phyloP scores from a whole-genome alignment of 2,329 filamentous ascomycete genomes.

The Talaromyces rugulosus region DNA sequence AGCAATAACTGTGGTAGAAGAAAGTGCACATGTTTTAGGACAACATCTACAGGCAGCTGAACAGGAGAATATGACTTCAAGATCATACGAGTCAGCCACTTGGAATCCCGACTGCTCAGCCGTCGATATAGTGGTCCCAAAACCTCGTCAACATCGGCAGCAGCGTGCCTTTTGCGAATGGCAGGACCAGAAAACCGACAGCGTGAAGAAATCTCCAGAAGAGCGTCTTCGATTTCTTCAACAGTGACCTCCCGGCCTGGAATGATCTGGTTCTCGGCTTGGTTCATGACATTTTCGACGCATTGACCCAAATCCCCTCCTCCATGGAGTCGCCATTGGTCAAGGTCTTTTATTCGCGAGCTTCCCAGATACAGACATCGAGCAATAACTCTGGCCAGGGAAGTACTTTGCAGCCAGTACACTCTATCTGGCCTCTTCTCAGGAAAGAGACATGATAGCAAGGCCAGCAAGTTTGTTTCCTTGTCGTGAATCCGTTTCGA shows the following conservation, averaged over 20 bases:
- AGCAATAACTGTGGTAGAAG: constrained; percentile 65
- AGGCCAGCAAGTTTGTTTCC: constrained; percentile 55
- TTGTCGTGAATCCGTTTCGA: constrained; percentile 54
- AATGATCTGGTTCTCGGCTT: constrained; percentile 49
- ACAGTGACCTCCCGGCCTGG: constrained; percentile 53
- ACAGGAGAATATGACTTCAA: constrained; percentile 72
- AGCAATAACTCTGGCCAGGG: constrained; percentile 63
- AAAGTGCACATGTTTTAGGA: constrained; percentile 63
- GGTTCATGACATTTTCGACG: constrained; percentile 60
- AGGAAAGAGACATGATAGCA: constrained; percentile 73
- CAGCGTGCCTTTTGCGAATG: constrained; percentile 44
- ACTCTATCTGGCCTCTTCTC: constrained; percentile 73
- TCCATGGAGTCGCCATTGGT: constrained; percentile 57
- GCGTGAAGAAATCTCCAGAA: constrained; percentile 64
- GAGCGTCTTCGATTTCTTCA: constrained; percentile 65
- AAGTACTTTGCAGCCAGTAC: constrained; percentile 62
- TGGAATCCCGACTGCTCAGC: constrained; percentile 65
- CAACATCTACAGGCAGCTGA: constrained; percentile 52
- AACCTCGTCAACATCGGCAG: constrained; percentile 40
- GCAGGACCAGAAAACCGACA: constrained; percentile 67
- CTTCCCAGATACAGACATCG: constrained; percentile 62
- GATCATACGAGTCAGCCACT: constrained; percentile 81
- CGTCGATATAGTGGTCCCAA: constrained; percentile 57
- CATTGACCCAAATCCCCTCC: constrained; percentile 68
- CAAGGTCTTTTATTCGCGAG: constrained; percentile 58